Evolutionary conservation across 768 basidiomycete species (phyloP).

Genomic region (Rhizopogon vinicolor): DNA sequence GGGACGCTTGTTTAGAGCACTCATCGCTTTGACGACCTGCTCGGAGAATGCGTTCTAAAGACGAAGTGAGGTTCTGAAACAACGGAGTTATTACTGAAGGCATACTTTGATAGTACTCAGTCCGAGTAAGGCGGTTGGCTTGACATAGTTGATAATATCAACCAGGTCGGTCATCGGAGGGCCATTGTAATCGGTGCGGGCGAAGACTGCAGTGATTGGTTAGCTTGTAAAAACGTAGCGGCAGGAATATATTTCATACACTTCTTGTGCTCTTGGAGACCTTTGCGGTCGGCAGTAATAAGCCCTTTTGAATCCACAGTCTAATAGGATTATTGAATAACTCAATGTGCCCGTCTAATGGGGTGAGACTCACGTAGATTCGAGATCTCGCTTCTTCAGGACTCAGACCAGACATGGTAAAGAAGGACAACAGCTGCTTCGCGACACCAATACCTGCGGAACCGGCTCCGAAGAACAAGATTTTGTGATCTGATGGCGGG

Average conservation of each 20-base stretch:
- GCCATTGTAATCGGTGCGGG: constrained; percentile 65
- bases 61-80: neutral
- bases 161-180: constrained; percentile 54
- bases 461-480: constrained; percentile 56
- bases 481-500: constrained; percentile 44
- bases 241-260: constrained; percentile 30
- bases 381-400: constrained; percentile 62
- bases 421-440: constrained; percentile 44
- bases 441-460: constrained; percentile 52
- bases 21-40: constrained; percentile 60
- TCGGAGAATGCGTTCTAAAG: constrained; percentile 54
- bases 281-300: constrained; percentile 63
- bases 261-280: constrained; percentile 70
- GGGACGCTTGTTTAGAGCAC: constrained; percentile 58
- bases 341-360: neutral
- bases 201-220: constrained; percentile 45
- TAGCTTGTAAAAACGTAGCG: neutral
- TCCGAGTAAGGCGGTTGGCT: constrained; percentile 75
- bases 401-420: constrained; percentile 48
- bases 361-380: constrained; percentile 51
- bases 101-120: constrained; percentile 51
- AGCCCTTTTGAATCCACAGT: constrained; percentile 78
- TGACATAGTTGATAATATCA: constrained; percentile 67
- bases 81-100: neutral
- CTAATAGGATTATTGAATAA: constrained; percentile 26